Evolutionary conservation across 306 rosid species (phyloP), one percentile per base, ranked within the genome.

Genomic region (Medicago arabica): DNA sequence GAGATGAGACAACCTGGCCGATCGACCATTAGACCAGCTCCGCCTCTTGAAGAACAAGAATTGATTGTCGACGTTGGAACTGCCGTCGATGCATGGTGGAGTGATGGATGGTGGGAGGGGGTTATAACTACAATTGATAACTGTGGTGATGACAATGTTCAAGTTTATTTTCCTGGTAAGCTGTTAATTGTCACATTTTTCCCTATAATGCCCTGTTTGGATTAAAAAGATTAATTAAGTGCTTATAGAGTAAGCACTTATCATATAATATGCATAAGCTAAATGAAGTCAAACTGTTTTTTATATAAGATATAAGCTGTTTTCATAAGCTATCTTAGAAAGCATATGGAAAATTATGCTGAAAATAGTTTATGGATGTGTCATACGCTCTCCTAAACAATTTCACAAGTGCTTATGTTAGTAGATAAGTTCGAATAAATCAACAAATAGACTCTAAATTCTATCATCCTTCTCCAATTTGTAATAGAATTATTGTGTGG

Each of bases 81-180:
- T 61, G 96, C 97, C 41, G 88, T 95, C 43, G 99, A 95, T 81
- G 99, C 93, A 58, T 92, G 97, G 99, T 95, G 99, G 99, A 92
- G 99, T 46, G 99, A 95, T 77, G 99, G 99, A 47, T 95, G 99
- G 99, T 95, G 99, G 99, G 99, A 95, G 86, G 99, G 99, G 31
- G 88, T 92, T 79, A 85, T 89, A 59, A 87, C 84, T 77, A 87
- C 84, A 81, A 69, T 85, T 74, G 90, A 86, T 9, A 43, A 81
- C 78, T 54, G 81, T 11, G 67, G 76, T 16, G 81, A 83, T 72
- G 88, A 81, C 46, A 58, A 57, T 38, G 80, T 87, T 85, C 93
- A 86, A 75, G 89, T 90, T 71, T 92, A 85, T 85, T 81, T 90
- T 70, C 91, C 96, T 1, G 99, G 99, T 92, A 88, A 13, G 88